Percentiles rank a stretch among this genome's conserved stretches.
These are phyloP conservation scores for Ganoderma sp. DNA, from an alignment of 1,284 basidiomycete species.

Conservation along the genomic window DNA sequence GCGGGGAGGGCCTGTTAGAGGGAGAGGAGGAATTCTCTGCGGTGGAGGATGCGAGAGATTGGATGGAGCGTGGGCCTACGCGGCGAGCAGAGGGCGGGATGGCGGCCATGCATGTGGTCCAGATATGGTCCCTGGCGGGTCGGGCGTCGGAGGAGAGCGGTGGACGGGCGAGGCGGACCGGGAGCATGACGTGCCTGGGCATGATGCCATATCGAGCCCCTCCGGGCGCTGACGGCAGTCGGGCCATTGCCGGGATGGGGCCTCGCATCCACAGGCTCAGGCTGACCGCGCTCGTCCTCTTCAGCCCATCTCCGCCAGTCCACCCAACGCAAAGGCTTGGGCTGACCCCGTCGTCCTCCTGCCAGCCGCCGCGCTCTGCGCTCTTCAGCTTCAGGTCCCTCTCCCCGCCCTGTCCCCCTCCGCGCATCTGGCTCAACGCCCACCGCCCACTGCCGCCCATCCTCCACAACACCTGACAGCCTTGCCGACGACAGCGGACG, in stretches of 20 bases:
- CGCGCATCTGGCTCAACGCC: neutral
- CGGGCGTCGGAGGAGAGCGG: neutral
- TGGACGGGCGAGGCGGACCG: neutral
- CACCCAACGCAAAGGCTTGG: neutral
- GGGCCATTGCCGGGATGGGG: neutral
- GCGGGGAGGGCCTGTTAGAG: constrained; percentile 27
- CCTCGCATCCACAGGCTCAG: neutral
- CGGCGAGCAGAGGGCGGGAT: constrained; percentile 33
- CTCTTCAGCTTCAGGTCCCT: constrained; percentile 6
- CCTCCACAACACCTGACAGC: constrained; percentile 4
- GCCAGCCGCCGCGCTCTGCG: constrained; percentile 2
- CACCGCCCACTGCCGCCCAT: constrained; percentile 10
- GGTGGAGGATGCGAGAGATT: constrained; percentile 40
- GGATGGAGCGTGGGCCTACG: constrained; percentile 38
- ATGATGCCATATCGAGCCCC: neutral
- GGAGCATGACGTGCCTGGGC: neutral
- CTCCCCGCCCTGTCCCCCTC: neutral
- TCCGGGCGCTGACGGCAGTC: neutral
- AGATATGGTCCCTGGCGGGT: constrained; percentile 18
- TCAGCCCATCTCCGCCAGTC: too few relatives aligned
- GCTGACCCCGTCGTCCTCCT: neutral
- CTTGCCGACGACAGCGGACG: constrained; percentile 24
- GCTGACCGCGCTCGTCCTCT: too few relatives aligned
- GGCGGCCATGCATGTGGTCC: constrained; percentile 32
- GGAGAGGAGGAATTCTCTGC: constrained; percentile 34